Base-by-base conservation (phyloP, 148 eudicot genomes). In the Chenopodium quinoa region DNA sequence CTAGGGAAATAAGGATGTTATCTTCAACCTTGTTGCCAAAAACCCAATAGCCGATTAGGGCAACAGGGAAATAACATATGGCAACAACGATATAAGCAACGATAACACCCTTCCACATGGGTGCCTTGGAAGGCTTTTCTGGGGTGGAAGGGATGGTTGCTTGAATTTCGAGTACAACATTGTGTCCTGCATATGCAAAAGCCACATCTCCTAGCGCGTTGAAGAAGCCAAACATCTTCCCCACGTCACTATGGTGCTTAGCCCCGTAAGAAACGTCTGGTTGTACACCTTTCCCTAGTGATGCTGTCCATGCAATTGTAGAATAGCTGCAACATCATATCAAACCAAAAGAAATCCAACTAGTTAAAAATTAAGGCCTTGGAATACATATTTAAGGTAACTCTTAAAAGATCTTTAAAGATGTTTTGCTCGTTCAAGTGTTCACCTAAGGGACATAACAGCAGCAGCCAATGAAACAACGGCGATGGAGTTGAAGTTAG, bases 151-250 rank as follows among this genome's bases (percentile, higher is more conserved):
- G 87, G 73, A 85, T 74, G 1, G 87, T 85, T 0, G 87, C 87
- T 79, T 85, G 87, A 48, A 85, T 85, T 58, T 85, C 87, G 0
- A 85, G 81, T 2, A 85, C 87, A 0, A 85, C 87, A 16, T 85
- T 85, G 80, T 85, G 87, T 2, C 87, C 87, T n/a, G 87, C 87
- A 27, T 82, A 85, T 16, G 87, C 87, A 11, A 85, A 85, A 4
- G 87, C 87, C 73, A 85, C 87, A 23, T 83, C 84, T 3, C 87
- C 87, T 0, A 85, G 73, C 2, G 82, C 87, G 16, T 69, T 85
- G 80, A 85, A 82, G 82, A 85, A 85, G 17, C 81, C 82, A 22
- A 85, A 75, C 17, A 75, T 75, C 74, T 85, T 85, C 31, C 82
- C 84, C 23, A 52, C 80, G 0, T 52, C 71, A 2, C 44, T 75